A percentile compares a stretch with the other conserved stretches of the same genome.
Conservation (phyloP, 768 basidiomycete genomes). For the Mycena galopus region DNA sequence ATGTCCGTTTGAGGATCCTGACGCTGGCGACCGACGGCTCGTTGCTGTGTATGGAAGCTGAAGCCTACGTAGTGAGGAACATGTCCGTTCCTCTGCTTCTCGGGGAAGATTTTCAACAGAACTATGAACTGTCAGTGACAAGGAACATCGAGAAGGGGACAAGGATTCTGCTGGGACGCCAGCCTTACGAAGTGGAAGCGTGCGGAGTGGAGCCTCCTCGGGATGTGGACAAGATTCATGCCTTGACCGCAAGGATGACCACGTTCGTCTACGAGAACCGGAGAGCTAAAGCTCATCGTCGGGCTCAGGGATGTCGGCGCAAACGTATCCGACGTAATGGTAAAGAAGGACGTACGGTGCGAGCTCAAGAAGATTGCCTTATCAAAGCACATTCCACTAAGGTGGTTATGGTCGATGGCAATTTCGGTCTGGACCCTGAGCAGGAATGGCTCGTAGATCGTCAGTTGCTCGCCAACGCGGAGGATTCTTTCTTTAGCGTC, state of each 20-base stretch:
- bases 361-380: neutral
- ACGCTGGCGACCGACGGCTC: neutral
- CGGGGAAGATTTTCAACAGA: neutral
- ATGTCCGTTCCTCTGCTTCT: neutral
- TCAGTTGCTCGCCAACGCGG: neutral
- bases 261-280: too few relatives aligned
- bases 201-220: too few relatives aligned
- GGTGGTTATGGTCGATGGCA: neutral
- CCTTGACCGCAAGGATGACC: too few relatives aligned
- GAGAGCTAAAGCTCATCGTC: too few relatives aligned
- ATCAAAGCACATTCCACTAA: neutral
- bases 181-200: too few relatives aligned
- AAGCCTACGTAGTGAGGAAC: constrained; percentile 11
- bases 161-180: neutral
- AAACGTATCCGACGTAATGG: too few relatives aligned
- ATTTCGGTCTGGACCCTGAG: neutral
- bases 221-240: too few relatives aligned
- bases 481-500: neutral
- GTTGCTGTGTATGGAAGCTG: neutral
- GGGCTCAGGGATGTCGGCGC: too few relatives aligned
- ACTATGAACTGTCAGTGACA: neutral
- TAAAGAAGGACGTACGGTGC: too few relatives aligned
- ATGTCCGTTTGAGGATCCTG: neutral
- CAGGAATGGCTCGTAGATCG: neutral
- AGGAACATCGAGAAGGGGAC: neutral